Conservation (phyloP, 495 filamentous ascomycete species). For the Tuber calosporum region DNA sequence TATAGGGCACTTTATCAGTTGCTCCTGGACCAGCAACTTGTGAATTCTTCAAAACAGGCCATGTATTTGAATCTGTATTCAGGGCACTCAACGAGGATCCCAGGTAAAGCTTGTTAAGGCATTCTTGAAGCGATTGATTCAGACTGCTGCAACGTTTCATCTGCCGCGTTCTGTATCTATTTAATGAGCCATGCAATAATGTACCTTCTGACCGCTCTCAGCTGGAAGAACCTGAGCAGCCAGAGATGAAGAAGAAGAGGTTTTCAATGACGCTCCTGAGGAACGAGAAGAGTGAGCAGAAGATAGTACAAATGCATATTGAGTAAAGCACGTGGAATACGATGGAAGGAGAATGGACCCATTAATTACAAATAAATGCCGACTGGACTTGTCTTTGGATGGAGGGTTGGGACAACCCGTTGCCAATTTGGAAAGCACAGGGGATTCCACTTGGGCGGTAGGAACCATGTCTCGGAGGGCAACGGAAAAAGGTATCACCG, state of each 20-base stretch:
- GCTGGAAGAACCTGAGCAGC: constrained; percentile 64
- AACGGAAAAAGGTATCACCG: no score
- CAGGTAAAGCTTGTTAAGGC: constrained; percentile 86
- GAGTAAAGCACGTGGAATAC: constrained; percentile 47
- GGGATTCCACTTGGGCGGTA: no score
- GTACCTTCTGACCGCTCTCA: constrained; percentile 70
- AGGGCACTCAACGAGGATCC: constrained; percentile 76
- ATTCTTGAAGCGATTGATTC: constrained; percentile 85
- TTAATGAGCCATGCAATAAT: constrained; percentile 67
- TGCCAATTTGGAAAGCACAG: no score
- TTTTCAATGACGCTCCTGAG: constrained; percentile 62
- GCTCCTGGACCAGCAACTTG: constrained; percentile 76
- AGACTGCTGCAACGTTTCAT: constrained; percentile 72
- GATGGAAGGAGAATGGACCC: constrained; percentile 88
- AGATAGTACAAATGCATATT: constrained; percentile 6
- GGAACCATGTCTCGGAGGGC: no score
- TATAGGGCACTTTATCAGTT: constrained; percentile 94
- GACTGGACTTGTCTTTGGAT: constrained; percentile 86
- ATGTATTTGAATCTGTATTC: constrained; percentile 90
- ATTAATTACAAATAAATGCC: constrained; percentile 79
- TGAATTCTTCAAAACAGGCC: constrained; percentile 87
- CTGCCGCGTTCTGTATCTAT: constrained; percentile 78
- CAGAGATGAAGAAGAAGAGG: constrained; percentile 59
- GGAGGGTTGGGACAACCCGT: no score
- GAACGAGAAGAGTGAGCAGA: constrained; percentile 44